phyloP scores from a whole-genome alignment of 2,329 filamentous ascomycete genomes.

The Exserohilum rostratum region DNA sequence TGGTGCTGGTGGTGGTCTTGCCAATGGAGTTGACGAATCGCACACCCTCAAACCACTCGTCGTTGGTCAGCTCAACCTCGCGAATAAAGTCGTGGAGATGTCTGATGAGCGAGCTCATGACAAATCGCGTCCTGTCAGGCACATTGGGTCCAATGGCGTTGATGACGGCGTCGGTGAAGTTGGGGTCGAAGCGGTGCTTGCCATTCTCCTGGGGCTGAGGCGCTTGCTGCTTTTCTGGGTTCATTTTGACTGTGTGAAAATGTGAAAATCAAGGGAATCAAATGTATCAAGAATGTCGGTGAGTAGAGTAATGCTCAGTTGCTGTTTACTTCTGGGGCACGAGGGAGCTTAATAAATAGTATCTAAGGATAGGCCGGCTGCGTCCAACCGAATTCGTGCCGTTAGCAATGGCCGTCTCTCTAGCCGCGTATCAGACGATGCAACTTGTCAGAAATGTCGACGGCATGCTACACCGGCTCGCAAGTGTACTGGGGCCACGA shows the following conservation, averaged over 20 bases:
- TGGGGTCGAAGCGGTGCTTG: slow-evolving; percentile 68
- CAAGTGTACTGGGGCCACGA: slow-evolving; percentile 3
- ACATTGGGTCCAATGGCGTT: slow-evolving; percentile 75
- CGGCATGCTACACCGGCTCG: slow-evolving; percentile 30
- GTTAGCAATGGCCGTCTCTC: slow-evolving; percentile 30
- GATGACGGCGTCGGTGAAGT: slow-evolving; percentile 76
- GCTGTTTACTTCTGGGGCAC: slow-evolving; percentile 12
- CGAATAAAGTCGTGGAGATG: slow-evolving; percentile 81
- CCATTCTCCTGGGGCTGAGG: slow-evolving; percentile 28
- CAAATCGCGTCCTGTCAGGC: slow-evolving; percentile 66
- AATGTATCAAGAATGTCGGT: background rate
- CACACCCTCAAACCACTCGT: slow-evolving; percentile 79
- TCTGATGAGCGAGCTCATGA: slow-evolving; percentile 68
- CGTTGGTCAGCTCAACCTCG: slow-evolving; percentile 76
- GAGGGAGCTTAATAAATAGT: slow-evolving; percentile 26
- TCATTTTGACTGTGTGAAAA: slow-evolving; percentile 13
- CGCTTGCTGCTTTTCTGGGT: slow-evolving; percentile 29
- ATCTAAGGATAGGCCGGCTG: background rate
- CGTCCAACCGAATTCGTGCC: slow-evolving; percentile 26
- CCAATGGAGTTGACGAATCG: slow-evolving; percentile 77
- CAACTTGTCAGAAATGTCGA: slow-evolving; percentile 13
- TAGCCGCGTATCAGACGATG: slow-evolving; percentile 33
- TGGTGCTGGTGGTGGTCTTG: slow-evolving; percentile 68
- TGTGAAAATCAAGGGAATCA: background rate
- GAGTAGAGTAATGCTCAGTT: background rate